These are phyloP conservation scores for Hanseniaspora hatyaiensis DNA, from an alignment of 805 yeast genomes.

Conservation along the genomic window DNA sequence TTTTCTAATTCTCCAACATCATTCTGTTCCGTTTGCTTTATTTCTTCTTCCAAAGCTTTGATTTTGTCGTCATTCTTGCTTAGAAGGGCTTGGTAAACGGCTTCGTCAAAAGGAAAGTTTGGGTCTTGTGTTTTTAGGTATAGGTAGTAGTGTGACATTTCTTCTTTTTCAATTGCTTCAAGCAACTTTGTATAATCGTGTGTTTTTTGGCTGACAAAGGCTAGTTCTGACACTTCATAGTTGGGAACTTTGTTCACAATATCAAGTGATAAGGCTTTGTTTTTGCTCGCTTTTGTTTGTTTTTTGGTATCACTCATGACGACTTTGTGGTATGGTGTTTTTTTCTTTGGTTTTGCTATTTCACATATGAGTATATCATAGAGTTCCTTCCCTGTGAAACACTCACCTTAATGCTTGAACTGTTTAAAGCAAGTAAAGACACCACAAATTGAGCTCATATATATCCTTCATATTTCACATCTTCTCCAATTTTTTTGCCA, in stretches of 20 bases:
- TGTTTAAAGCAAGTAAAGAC: neutral
- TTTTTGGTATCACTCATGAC: neutral
- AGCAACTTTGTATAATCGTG: conserved; percentile 29
- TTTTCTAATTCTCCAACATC: conserved; percentile 80
- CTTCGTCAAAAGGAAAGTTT: conserved; percentile 49
- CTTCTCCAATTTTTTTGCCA: conserved; percentile 12
- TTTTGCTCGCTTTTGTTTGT: conserved; percentile 14
- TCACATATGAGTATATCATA: too few species aligned
- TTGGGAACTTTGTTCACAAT: conserved; percentile 53
- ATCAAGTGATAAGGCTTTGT: conserved; percentile 24
- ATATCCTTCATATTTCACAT: too few species aligned
- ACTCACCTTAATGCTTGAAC: neutral
- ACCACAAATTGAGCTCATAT: neutral
- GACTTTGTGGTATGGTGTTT: too few species aligned
- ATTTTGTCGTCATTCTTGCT: conserved; percentile 47
- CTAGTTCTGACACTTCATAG: conserved; percentile 66
- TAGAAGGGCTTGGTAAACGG: conserved; percentile 40
- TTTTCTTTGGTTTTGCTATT: too few species aligned
- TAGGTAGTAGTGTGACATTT: conserved; percentile 75
- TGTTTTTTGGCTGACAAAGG: conserved; percentile 47
- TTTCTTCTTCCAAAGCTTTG: conserved; percentile 34
- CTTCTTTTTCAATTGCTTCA: conserved; percentile 43
- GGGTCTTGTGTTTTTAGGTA: conserved; percentile 43
- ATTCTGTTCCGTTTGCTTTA: conserved; percentile 41
- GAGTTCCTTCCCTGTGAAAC: too few species aligned